Evolutionary conservation across 2,329 filamentous ascomycete species (phyloP).

Genomic region (Monosporascus sp.): DNA sequence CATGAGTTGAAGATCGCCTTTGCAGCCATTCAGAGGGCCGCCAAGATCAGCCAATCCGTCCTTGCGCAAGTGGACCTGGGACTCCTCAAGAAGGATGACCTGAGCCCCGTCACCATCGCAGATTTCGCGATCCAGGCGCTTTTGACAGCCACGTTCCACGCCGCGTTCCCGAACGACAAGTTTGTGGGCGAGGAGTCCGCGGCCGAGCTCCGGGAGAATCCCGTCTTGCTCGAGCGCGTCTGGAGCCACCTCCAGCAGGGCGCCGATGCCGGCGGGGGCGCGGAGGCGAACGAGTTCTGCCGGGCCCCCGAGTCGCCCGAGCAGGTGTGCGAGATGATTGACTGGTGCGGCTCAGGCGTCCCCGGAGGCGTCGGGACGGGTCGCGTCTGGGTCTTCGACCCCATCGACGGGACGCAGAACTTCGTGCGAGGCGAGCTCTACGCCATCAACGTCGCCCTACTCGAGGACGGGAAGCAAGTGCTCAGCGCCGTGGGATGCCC

Average conservation of each 20-base stretch:
- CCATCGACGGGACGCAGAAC: conserved; percentile 55
- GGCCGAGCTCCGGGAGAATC: conserved; percentile 38
- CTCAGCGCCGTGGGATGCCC: conserved; percentile 46
- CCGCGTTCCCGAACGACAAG: conserved; percentile 44
- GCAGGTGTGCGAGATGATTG: conserved; percentile 48
- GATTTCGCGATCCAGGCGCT: conserved; percentile 57
- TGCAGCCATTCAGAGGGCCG: conserved; percentile 32
- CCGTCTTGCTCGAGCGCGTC: conserved; percentile 39
- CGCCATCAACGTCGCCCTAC: conserved; percentile 51
- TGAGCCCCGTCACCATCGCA: conserved; percentile 53
- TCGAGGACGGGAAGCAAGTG: conserved; percentile 45
- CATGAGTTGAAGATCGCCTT: conserved; percentile 24
- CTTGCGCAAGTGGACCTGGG: conserved; percentile 44
- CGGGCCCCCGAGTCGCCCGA: conserved; percentile 33
- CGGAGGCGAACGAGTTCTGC: conserved; percentile 21
- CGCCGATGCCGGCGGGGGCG: conserved; percentile 21
- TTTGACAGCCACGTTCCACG: conserved; percentile 43
- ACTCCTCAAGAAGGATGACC: conserved; percentile 47
- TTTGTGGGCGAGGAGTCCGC: conserved; percentile 55
- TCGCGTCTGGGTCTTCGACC: conserved; percentile 54
- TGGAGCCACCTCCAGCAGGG: conserved; percentile 37
- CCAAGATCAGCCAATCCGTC: conserved; percentile 44
- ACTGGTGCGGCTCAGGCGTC: conserved; percentile 41
- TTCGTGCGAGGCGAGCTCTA: conserved; percentile 51
- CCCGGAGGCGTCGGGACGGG: conserved; percentile 28